Conservation (phyloP, 306 rosid genomes). For the Alnus rubra region DNA sequence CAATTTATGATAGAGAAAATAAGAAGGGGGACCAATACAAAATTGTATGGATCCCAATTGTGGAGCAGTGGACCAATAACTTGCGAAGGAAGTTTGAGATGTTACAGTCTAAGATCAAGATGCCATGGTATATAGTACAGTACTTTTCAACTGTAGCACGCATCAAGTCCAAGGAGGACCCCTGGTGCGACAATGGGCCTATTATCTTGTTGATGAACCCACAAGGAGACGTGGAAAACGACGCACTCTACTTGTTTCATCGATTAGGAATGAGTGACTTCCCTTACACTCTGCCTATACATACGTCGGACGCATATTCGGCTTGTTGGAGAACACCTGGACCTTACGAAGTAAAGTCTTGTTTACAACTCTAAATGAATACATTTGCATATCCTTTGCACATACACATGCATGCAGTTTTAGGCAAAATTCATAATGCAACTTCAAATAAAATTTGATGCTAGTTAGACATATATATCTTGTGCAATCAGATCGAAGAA, state of each 20-base stretch:
- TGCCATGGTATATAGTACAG: conserved; percentile 30
- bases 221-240: conserved; percentile 8
- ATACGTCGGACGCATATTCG: no score
- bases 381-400: not conserved
- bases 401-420: no score
- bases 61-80: conserved; percentile 7
- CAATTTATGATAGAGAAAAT: conserved; percentile 7
- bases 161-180: conserved; percentile 25
- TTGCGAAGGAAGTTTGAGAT: not conserved
- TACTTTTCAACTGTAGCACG: conserved; percentile 10
- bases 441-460: no score
- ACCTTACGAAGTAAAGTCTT: no score
- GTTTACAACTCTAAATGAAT: no score
- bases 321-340: no score
- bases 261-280: rapidly evolving
- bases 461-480: not conserved
- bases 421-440: no score
- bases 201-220: conserved; percentile 25
- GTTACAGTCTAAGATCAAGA: not conserved
- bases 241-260: no score
- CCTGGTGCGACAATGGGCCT: conserved; percentile 21
- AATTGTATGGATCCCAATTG: conserved; percentile 37
- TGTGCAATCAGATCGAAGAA: conserved; percentile 26
- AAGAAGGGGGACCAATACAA: not conserved
- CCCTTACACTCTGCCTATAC: no score